Evolutionary conservation across 2,329 filamentous ascomycete genomes (phyloP), one percentile per base, ranked within the genome.

Genomic region (Claviceps spartinae): DNA sequence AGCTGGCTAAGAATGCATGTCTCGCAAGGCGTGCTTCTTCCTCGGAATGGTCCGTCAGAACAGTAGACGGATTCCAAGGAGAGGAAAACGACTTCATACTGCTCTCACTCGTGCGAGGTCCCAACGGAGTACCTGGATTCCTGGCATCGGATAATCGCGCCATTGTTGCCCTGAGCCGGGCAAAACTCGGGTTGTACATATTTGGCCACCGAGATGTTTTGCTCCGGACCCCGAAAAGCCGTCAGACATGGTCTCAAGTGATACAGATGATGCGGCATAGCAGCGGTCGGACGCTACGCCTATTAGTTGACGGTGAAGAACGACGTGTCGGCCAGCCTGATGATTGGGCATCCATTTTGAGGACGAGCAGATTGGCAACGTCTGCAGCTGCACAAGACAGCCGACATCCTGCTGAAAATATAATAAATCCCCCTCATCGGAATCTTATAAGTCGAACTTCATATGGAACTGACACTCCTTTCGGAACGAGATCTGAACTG

Each of bases 61-160:
- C 89, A 0, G 86, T 96, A 0, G 90, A 95, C 61, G 87, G 85
- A 0, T 95, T 91, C 61, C 89, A 95, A 64, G 89, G 89, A 13
- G 88, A 95, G 60, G 88, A 95, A 63, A 95, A 95, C 55, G 85
- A 90, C 24, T 73, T 95, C 8, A 74, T 96, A 9, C 63, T 95
- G 2, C 70, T 95, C 0, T 95, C 89, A 0, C 70, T 95, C 0
- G 88, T 93, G 3, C 78, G 90, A 44, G 89, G 83, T 56, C 85
- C 83, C 16, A 53, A 54, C 2, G 58, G 60, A 41, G 60, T 59
- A 1, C 82, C 89, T 34, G 90, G 90, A 0, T 96, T 95, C 58
- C 71, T 95, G 1, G 72, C 76, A 1, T 80, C 85, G 52, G 65
- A 69, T 55, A 80, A 81, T 55, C 73, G 79, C 18, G 72, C 74